Base-by-base conservation (phyloP, 2,329 filamentous ascomycete species). In the Pseudogymnoascus sp. region DNA sequence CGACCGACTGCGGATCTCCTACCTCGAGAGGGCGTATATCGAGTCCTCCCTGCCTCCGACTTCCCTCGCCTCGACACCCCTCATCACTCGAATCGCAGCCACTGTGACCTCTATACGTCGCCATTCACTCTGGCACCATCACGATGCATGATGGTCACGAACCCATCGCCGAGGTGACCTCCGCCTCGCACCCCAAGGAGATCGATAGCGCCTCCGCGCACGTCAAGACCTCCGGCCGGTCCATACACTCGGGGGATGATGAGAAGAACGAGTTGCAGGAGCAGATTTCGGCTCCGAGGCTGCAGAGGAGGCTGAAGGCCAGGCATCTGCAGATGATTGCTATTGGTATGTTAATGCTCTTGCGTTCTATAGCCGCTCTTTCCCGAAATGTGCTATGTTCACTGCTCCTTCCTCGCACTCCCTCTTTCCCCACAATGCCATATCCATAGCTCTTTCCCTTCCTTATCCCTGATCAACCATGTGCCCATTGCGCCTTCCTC, bases 271-370 rank as follows among this genome's bases (percentile, higher is more conserved):
- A 70, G 63, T 67, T 68, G 60, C 60, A 66, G 21, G 66, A 61
- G 5, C 19, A 35, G 12, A 21, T 23, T 39, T 41, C 21, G 3
- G 37, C 62, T 1, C 64, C 64, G 38, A 62, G 65, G 26, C 62
- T 71, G 29, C 66, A 70, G 65, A 70, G 70, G 61, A 68, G 66
- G 63, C 76, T 87, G 10, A 84, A 83, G 31, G 74, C 80, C 33
- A 80, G 84, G 35, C 85, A 88, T 73, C 80, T 87, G 31, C 84
- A 88, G 74, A 87, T 88, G 84, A 85, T 88, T 68, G 85, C 85
- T 59, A 82, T 84, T 64, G 78, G 78, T 70, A 68, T 64, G 64
- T 60, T 23, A 23, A 38, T 59, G 19, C n/a, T 52, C n/a, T 52
- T 31, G 7, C n/a, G 4, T 12, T 31, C 2, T 26, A 31, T 52